Evolutionary conservation across 2,329 filamentous ascomycete genomes (phyloP).

Genomic region (Trichoderma polysporum): DNA sequence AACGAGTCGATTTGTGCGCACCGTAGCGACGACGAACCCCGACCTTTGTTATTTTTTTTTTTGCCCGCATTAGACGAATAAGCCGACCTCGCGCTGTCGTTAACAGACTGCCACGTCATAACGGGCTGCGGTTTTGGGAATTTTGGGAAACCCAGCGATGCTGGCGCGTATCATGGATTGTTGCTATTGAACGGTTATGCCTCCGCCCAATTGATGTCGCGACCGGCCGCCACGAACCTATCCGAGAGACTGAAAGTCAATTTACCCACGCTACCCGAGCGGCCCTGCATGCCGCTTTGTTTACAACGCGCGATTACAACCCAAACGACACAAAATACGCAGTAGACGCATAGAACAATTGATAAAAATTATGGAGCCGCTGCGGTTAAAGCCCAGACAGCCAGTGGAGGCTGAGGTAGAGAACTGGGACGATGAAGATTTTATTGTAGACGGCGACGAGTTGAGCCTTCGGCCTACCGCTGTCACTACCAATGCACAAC

Average conservation of each 20-base stretch:
- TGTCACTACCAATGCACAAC: conserved; percentile 30
- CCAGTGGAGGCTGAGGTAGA: conserved; percentile 65
- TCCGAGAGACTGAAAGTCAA: conserved; percentile 7
- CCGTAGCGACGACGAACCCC: conserved; percentile 8
- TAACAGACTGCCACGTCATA: conserved; percentile 11
- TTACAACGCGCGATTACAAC: conserved; percentile 20
- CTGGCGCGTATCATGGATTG: conserved; percentile 1
- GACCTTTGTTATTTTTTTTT: conserved; percentile 1
- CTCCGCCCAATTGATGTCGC: conserved; percentile 24
- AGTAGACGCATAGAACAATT: background rate
- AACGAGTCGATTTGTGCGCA: conserved; percentile 17
- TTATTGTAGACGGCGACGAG: conserved; percentile 68
- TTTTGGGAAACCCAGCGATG: conserved; percentile 12
- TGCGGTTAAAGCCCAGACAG: conserved; percentile 53
- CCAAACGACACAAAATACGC: background rate
- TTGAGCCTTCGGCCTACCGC: conserved; percentile 57
- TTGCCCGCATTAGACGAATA: conserved; percentile 12
- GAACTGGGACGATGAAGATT: conserved; percentile 77
- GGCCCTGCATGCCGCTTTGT: conserved; percentile 15
- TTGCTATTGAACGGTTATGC: conserved; percentile 27
- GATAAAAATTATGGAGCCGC: conserved; percentile 49
- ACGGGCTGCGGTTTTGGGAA: conserved; percentile 4
- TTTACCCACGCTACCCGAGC: conserved; percentile 16
- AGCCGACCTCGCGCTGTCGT: background rate
- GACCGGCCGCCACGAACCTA: conserved; percentile 20